These are phyloP conservation scores for Nigrograna mackinnonii DNA, from an alignment of 2,329 filamentous ascomycete genomes.

Conservation along the genomic window DNA sequence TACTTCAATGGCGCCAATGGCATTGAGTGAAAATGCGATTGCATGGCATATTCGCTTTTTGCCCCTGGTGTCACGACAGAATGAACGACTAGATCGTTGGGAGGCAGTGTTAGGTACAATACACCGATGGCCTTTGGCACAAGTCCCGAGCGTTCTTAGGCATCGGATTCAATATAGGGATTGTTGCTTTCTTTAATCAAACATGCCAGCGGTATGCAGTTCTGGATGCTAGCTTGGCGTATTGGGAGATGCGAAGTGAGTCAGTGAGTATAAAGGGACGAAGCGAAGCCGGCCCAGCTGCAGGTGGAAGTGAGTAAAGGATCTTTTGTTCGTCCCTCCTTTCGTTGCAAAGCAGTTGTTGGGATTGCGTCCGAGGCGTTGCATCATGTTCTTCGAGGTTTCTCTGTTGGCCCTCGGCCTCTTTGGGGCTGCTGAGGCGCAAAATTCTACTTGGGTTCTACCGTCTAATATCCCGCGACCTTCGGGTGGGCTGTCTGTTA, in stretches of 20 bases:
- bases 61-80: too few species aligned
- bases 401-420: constrained; percentile 6
- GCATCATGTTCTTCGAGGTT: constrained; percentile 6
- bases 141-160: too few species aligned
- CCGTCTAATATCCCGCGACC: constrained; percentile 8
- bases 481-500: constrained; percentile 3
- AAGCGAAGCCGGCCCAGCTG: neutral
- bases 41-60: too few species aligned
- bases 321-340: neutral
- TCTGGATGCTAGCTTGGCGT: neutral
- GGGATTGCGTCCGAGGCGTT: neutral
- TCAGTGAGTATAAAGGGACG: neutral
- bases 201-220: neutral
- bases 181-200: too few species aligned
- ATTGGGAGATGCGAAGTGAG: neutral
- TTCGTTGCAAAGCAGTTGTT: neutral
- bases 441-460: constrained; percentile 4
- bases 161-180: too few species aligned
- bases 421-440: constrained; percentile 3
- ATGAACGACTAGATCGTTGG: too few species aligned
- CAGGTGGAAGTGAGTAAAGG: neutral
- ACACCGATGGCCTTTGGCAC: too few species aligned
- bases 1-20: constrained; percentile 12
- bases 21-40: too few species aligned
- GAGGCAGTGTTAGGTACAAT: too few species aligned